Evolutionary conservation across 257 asterid species (phyloP).

Genomic region (Solanum verrucosum): DNA sequence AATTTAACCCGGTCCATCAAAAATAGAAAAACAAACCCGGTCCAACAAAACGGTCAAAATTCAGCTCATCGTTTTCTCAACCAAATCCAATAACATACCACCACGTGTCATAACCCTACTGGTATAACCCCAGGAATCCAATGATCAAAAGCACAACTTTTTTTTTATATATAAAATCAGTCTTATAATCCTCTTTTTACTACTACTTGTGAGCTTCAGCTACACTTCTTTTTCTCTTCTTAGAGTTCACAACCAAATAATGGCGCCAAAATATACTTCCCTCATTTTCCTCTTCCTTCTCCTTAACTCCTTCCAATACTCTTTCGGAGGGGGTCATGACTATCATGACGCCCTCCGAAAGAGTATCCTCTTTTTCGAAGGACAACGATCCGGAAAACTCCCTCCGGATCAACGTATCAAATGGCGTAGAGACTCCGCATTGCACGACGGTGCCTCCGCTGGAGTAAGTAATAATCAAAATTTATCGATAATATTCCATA

Average conservation of each 20-base stretch:
- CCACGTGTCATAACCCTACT: conserved; percentile 26
- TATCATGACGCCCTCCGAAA: conserved; percentile 76
- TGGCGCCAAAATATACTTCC: conserved; percentile 52
- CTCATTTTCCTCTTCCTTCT: conserved; percentile 10
- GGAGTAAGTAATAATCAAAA: conserved; percentile 26
- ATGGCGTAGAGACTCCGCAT: conserved; percentile 79
- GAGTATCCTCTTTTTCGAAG: conserved; percentile 87
- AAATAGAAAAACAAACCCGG: not conserved
- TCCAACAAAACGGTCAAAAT: conserved; percentile 26
- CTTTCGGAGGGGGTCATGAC: conserved; percentile 29
- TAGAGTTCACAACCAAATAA: conserved; percentile 17
- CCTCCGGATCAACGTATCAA: conserved; percentile 71
- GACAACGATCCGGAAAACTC: conserved; percentile 86
- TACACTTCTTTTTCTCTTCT: not conserved
- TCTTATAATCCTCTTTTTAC: not conserved
- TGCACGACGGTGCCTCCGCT: conserved; percentile 69
- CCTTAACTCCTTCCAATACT: not conserved
- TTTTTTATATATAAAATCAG: conserved; percentile 1
- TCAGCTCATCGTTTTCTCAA: conserved; percentile 21
- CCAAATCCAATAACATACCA: conserved; percentile 1
- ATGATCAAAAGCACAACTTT: conserved; percentile 5
- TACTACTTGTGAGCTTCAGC: conserved; percentile 5
- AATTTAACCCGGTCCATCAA: not conserved
- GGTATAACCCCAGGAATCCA: conserved; percentile 40
- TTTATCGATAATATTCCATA: too few species aligned